phyloP scores from a whole-genome alignment of 225 moss, liverwort and hornwort species.

The Polytrichum formosum region DNA sequence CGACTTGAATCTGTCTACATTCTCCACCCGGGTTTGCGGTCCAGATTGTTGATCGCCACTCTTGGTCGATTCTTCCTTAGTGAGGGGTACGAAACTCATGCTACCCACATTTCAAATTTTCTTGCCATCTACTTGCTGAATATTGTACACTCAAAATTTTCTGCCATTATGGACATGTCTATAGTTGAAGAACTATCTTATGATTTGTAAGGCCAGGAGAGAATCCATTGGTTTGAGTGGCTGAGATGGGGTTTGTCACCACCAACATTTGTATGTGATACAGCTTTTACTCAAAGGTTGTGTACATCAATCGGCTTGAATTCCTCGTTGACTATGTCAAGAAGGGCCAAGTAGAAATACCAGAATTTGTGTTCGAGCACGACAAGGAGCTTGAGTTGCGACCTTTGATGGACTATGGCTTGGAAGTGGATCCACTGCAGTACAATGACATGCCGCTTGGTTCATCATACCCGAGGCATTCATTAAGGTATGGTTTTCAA shows the following conservation, averaged over 20 bases:
- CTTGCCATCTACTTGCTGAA: not conserved
- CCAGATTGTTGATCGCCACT: conserved; percentile 71
- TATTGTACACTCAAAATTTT: not conserved
- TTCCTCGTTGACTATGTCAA: conserved; percentile 68
- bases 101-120: not conserved
- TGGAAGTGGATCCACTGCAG: conserved; percentile 55
- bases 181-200: not conserved
- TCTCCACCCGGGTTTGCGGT: conserved; percentile 81
- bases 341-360: conserved; percentile 72
- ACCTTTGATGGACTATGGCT: conserved; percentile 69
- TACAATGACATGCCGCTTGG: conserved; percentile 26
- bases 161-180: not conserved
- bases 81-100: conserved; percentile 51
- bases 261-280: not conserved
- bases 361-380: conserved; percentile 75
- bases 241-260: no score
- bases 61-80: conserved; percentile 73
- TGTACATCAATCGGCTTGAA: conserved; percentile 77
- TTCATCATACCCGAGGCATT: conserved; percentile 5
- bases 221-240: no score
- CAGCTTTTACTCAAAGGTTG: conserved; percentile 79
- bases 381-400: conserved; percentile 55
- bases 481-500: conserved; percentile 21
- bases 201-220: not conserved
- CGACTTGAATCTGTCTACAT: conserved; percentile 63